phyloP scores from a whole-genome alignment of 2,329 filamentous ascomycete species.

The Alternaria dauci region DNA sequence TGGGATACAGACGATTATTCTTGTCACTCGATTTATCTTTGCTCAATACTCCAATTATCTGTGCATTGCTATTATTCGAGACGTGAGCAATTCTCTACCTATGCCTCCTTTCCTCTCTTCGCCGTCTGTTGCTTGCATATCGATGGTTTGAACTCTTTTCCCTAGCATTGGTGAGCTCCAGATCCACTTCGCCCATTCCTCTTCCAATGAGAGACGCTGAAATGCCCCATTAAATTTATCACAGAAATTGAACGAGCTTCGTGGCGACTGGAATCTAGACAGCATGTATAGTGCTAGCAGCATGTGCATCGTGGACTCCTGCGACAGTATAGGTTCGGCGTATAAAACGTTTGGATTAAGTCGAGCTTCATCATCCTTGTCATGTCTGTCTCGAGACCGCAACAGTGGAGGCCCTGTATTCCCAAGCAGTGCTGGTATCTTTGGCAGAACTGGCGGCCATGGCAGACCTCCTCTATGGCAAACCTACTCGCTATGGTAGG shows the following conservation, averaged over 20 bases:
- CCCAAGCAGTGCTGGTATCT: no score
- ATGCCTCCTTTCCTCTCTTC: neutral
- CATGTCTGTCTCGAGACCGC: no score
- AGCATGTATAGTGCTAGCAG: neutral
- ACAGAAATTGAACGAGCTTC: neutral
- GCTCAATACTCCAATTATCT: neutral
- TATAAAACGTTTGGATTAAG: no score
- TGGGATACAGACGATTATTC: neutral
- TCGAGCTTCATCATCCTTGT: no score
- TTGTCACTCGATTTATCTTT: neutral
- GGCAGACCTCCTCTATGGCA: no score
- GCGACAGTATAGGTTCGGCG: no score
- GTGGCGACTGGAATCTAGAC: neutral
- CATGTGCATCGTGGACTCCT: no score
- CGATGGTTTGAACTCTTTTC: neutral
- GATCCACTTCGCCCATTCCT: neutral
- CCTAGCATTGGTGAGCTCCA: neutral
- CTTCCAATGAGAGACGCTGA: no score
- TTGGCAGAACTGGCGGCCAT: no score
- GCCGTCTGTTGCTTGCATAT: neutral
- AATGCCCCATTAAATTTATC: no score
- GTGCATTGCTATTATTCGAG: neutral
- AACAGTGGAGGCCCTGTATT: no score
- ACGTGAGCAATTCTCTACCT: neutral
- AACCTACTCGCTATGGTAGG: no score